phyloP scores from a whole-genome alignment of 2,329 filamentous ascomycete genomes.

The Clonostachys chloroleuca region DNA sequence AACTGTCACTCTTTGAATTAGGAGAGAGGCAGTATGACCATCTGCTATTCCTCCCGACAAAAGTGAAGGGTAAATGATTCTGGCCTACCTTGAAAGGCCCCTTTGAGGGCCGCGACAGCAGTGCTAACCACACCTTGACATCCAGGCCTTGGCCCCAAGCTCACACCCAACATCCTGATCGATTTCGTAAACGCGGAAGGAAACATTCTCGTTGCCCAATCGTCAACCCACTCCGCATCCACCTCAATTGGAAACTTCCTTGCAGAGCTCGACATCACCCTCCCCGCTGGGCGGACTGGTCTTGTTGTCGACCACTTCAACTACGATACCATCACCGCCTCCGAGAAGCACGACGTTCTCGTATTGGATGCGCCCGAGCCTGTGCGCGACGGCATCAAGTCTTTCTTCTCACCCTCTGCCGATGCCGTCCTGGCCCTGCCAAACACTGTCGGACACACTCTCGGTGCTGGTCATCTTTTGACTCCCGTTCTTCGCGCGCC shows the following conservation, averaged over 20 bases:
- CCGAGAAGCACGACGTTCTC: conserved; percentile 85
- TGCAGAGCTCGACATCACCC: conserved; percentile 80
- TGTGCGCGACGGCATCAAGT: conserved; percentile 64
- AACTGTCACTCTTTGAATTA: conserved; percentile 74
- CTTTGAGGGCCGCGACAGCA: background rate
- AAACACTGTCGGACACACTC: conserved; percentile 71
- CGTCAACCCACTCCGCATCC: conserved; percentile 65
- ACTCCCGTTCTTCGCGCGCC: conserved; percentile 80
- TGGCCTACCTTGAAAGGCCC: conserved; percentile 4
- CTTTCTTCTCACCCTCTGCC: conserved; percentile 61
- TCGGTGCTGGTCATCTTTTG: conserved; percentile 75
- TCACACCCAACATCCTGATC: conserved; percentile 82
- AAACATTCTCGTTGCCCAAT: conserved; percentile 85
- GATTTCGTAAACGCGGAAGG: conserved; percentile 89
- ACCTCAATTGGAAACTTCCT: conserved; percentile 74
- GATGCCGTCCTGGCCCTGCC: conserved; percentile 72
- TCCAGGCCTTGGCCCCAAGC: conserved; percentile 76
- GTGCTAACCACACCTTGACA: conserved; percentile 1
- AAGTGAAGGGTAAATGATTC: conserved; percentile 68
- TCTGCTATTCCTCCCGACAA: conserved; percentile 80
- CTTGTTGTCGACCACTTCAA: conserved; percentile 94
- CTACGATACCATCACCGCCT: conserved; percentile 72
- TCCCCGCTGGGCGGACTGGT: conserved; percentile 81
- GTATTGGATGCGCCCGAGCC: conserved; percentile 66
- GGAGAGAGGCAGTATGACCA: conserved; percentile 91